Evolutionary conservation across 2,329 filamentous ascomycete species (phyloP).

Genomic region (Cryphonectria nitschkei): DNA sequence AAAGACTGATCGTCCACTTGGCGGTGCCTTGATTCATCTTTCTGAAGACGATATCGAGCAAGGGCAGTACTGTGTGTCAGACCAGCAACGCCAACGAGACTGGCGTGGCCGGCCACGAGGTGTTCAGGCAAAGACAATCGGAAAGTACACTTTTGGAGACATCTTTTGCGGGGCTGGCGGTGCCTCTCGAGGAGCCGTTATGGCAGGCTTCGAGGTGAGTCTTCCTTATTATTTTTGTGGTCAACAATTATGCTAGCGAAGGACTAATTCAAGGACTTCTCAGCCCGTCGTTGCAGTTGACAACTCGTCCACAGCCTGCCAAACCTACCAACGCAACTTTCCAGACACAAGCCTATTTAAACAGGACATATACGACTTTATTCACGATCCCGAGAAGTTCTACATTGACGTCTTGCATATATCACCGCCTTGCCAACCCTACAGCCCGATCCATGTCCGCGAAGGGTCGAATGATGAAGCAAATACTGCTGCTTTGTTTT

Average conservation of each 20-base stretch:
- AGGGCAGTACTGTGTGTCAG: constrained; percentile 27
- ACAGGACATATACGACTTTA: constrained; percentile 53
- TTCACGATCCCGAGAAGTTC: constrained; percentile 40
- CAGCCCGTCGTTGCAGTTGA: constrained; percentile 66
- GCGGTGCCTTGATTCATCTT: constrained; percentile 41
- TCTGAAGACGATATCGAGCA: constrained; percentile 35
- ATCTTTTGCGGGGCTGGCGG: constrained; percentile 76
- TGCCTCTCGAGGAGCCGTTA: constrained; percentile 64
- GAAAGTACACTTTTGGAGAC: constrained; percentile 69
- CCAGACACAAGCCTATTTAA: constrained; percentile 46
- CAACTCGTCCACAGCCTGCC: constrained; percentile 55
- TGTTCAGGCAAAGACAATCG: neutral
- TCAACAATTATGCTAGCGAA: neutral
- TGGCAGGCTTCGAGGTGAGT: constrained; percentile 54
- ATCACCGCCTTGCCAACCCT: constrained; percentile 78
- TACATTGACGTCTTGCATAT: constrained; percentile 71
- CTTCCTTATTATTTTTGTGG: too few species aligned
- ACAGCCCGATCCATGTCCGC: constrained; percentile 71
- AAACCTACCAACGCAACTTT: constrained; percentile 65
- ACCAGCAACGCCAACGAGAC: constrained; percentile 37
- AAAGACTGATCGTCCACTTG: constrained; percentile 31
- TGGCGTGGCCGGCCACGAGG: constrained; percentile 43
- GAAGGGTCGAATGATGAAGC: constrained; percentile 62
- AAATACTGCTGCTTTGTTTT: constrained; percentile 65
- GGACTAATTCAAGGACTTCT: neutral